Evolutionary conservation across 352 stramenopile species (phyloP), one percentile per base, ranked within the genome.

Genomic region (Peronospora farinosa): DNA sequence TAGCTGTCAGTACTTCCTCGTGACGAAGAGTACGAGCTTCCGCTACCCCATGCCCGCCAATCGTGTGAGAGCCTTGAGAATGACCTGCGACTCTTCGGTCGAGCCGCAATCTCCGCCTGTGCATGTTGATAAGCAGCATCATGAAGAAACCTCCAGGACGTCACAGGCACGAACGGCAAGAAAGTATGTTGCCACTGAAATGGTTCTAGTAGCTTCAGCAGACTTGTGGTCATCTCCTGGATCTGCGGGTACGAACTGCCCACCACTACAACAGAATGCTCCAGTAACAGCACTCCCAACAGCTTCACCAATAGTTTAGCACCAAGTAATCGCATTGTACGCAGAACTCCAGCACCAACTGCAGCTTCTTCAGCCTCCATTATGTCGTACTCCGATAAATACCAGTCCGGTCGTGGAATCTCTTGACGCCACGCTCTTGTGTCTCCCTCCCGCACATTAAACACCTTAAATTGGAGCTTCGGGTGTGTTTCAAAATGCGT

Each of bases 131-230:
- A 69, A 23, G 82, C 49, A 36, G 74, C 56, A 45, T 94, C 80
- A 10, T 75, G 64, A 17, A 92, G 52, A 44, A 87, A 88, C 16
- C 67, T 63, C 73, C 79, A 89, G 2, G 78, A 90, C 19, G 78
- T 60, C 11, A 88, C 69, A 9, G 80, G 77, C 7, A 92, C 51
- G 44, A 89, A 91, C 19, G 83, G 80, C 4, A 89, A 40, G 39
- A 87, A 85, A 16, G 75, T 86, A 54, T 88, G 78, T 37, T 86
- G 76, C 83, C 83, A 94, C 17, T 51, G 63, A 50, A 94, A 94
- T n/a, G 83, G 83, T 35, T 80, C 55, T 9, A 94, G 50, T 23
- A 94, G 51, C 52, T 80, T 80, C 21, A 92, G 43, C 32, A 94
- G 40, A 40, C 68, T 81, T 15, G 86, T 66, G 3, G 73, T 69